phyloP scores from a whole-genome alignment of 768 basidiomycete species.

The Auriculariales sp. region DNA sequence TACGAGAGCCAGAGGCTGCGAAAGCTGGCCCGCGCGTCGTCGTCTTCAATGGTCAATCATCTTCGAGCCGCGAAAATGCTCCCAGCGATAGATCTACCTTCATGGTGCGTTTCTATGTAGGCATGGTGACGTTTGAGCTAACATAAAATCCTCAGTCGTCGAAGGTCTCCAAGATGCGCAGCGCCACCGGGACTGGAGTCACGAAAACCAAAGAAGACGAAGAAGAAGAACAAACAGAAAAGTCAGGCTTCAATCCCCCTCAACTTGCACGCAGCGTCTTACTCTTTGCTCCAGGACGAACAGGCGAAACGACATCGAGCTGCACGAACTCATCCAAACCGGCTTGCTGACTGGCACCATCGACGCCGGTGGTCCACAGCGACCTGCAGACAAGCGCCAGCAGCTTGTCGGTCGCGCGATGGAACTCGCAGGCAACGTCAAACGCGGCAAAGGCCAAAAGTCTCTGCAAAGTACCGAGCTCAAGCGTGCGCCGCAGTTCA shows the following conservation, averaged over 20 bases:
- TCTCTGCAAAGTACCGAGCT: slow-evolving; percentile 44
- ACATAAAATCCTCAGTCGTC: slow-evolving; percentile 42
- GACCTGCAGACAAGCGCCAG: slow-evolving; percentile 54
- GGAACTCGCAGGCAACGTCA: slow-evolving; percentile 53
- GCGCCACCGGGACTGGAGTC: slow-evolving; percentile 9
- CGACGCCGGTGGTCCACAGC: slow-evolving; percentile 40
- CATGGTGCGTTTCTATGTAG: slow-evolving; percentile 44
- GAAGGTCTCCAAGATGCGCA: slow-evolving; percentile 48
- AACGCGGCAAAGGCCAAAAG: slow-evolving; percentile 63
- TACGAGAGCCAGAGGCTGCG: too few relatives aligned
- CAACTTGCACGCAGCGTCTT: not conserved
- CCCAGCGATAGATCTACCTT: slow-evolving; percentile 34
- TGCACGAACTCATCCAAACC: slow-evolving; percentile 71
- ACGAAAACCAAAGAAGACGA: slow-evolving; percentile 9
- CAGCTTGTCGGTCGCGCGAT: slow-evolving; percentile 65
- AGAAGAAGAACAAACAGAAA: slow-evolving; percentile 24
- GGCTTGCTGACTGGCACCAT: slow-evolving; percentile 62
- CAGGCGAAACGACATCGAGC: slow-evolving; percentile 58
- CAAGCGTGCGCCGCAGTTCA: slow-evolving; percentile 53
- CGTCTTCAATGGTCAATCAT: slow-evolving; percentile 33
- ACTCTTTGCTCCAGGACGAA: slow-evolving; percentile 38
- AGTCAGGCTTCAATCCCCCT: slow-evolving; percentile 5
- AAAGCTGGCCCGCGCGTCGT: slow-evolving; percentile 32
- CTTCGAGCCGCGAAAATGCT: slow-evolving; percentile 11
- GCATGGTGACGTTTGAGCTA: slow-evolving; percentile 7